These are phyloP conservation scores for Rhazya stricta DNA, from an alignment of 257 asterid genomes.

Conservation along the genomic window DNA sequence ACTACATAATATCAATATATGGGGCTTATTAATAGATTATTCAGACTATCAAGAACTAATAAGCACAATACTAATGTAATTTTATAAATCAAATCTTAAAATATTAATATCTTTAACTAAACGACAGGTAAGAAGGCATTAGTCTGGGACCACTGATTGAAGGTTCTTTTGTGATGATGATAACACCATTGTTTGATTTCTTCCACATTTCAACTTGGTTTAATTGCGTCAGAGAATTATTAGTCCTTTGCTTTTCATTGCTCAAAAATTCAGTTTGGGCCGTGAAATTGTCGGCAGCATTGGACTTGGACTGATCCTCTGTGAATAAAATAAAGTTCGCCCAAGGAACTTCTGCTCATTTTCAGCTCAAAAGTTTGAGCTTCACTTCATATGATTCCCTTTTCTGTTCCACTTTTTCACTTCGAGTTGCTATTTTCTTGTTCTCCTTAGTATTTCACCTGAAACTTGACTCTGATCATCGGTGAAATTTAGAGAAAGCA, in stretches of 20 bases:
- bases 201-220: not conserved
- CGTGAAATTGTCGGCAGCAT: constrained; percentile 4
- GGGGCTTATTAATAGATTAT: too few species aligned
- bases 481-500: not conserved
- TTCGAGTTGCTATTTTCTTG: not conserved
- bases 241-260: not conserved
- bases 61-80: too few species aligned
- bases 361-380: not conserved
- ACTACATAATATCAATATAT: too few species aligned
- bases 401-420: not conserved
- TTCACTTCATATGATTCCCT: not conserved
- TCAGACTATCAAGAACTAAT: too few species aligned
- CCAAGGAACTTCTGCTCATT: not conserved
- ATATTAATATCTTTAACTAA: too few species aligned
- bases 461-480: not conserved
- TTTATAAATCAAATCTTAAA: too few species aligned
- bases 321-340: not conserved
- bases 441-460: not conserved
- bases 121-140: too few species aligned
- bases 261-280: not conserved
- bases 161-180: too few species aligned
- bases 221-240: not conserved
- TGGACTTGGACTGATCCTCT: not conserved
- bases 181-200: too few species aligned
- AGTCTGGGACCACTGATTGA: too few species aligned